These are phyloP conservation scores for Yarrowia porcina DNA, from an alignment of 805 yeast species.

Conservation along the genomic window DNA sequence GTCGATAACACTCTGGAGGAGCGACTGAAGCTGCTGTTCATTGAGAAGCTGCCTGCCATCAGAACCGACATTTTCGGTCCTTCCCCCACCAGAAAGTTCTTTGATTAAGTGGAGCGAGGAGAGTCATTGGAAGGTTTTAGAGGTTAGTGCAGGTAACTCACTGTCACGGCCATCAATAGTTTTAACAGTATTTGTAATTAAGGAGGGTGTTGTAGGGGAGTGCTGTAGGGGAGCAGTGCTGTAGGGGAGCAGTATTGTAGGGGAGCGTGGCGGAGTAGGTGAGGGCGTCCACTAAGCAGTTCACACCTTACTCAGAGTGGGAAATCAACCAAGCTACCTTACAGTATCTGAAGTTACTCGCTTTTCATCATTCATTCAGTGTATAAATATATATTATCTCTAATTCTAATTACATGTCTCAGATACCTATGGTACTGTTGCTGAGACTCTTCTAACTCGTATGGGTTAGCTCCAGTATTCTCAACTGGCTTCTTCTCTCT, in stretches of 20 bases:
- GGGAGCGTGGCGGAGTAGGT: no score
- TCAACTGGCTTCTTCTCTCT: neutral
- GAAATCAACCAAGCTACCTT: no score
- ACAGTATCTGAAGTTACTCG: no score
- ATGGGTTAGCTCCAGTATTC: neutral
- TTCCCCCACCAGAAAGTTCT: slow-evolving; percentile 82
- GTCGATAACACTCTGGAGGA: slow-evolving; percentile 92
- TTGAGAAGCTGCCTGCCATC: slow-evolving; percentile 86
- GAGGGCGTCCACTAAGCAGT: no score
- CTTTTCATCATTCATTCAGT: neutral
- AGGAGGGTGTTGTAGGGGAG: no score
- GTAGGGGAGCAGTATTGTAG: no score
- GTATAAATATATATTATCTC: slow-evolving; percentile 5
- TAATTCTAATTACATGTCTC: slow-evolving; percentile 11
- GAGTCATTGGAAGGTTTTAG: neutral
- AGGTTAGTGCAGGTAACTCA: no score
- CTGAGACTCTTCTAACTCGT: neutral
- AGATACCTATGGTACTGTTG: no score
- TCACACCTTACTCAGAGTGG: no score
- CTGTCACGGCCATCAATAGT: neutral
- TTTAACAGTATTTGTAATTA: neutral
- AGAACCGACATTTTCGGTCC: slow-evolving; percentile 76
- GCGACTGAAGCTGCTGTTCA: slow-evolving; percentile 77
- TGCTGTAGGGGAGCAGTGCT: no score
- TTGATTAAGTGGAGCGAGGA: slow-evolving; percentile 51